phyloP scores from a whole-genome alignment of 768 basidiomycete species.

The Naganishia onofrii region DNA sequence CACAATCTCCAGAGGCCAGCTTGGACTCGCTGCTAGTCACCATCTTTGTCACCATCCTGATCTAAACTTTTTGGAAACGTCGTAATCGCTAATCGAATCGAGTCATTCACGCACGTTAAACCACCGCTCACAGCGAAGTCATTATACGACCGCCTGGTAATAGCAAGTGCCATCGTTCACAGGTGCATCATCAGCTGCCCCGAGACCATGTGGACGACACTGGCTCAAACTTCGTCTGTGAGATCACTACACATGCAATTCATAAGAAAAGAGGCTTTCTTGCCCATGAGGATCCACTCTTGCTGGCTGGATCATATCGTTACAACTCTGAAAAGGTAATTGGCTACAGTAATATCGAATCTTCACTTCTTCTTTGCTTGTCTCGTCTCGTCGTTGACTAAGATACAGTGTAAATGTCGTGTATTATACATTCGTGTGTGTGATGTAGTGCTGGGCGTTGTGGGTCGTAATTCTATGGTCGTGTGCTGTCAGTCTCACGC shows the following conservation, averaged over 20 bases:
- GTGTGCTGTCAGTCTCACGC: not conserved
- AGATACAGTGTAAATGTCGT: constrained; percentile 4
- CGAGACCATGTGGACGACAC: too few species aligned
- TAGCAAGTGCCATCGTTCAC: not conserved
- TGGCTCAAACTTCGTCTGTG: not conserved
- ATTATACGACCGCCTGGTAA: not conserved
- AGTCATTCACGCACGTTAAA: too few species aligned
- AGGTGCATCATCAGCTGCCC: too few species aligned
- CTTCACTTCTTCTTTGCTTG: constrained; percentile 8
- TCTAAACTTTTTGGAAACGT: not conserved
- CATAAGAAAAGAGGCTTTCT: not conserved
- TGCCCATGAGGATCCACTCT: not conserved
- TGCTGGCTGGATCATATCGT: constrained; percentile 1
- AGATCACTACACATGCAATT: constrained; percentile 6
- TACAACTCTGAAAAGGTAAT: not conserved
- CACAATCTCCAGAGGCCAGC: too few species aligned
- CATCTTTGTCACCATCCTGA: not conserved
- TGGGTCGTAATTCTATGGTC: constrained; percentile 5
- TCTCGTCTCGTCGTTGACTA: not conserved
- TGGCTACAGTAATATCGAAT: constrained; percentile 13
- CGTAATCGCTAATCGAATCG: not conserved
- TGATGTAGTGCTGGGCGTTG: not conserved
- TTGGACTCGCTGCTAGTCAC: not conserved
- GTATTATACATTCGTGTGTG: not conserved
- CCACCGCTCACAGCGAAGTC: too few species aligned